Evolutionary conservation across 345 rosid genomes (phyloP), one percentile per base, ranked within the genome.

Genomic region (Barbarea vulgaris): DNA sequence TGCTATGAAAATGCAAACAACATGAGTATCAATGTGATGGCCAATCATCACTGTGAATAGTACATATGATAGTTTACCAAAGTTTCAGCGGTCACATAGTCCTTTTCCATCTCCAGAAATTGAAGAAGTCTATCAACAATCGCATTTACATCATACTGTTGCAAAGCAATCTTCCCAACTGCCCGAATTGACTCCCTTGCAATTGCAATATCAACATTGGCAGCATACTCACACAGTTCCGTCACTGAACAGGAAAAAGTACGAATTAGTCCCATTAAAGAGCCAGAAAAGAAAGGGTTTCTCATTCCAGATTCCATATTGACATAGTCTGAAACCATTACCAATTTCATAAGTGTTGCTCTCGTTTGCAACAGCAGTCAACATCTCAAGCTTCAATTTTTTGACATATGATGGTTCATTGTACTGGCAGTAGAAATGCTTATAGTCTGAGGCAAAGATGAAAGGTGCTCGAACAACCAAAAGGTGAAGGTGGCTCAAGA

Each of bases 91-190:
- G 97, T 92, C 71, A 95, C 99, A 61, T 89, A 90, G 86, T 95
- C 99, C 85, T 95, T 95, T 79, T 95, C 99, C 99, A 95, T 95
- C 86, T 95, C 99, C 75, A 92, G 84, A 84, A 95, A 95, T 69
- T 95, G 99, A 81, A 95, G 97, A 79, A 95, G 97, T 85, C 99
- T 95, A 83, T 95, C 99, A 60, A 95, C 99, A 80, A 92, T 95
- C 12, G 99, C 99, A 86, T 95, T 95, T 67, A 95, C 97, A 81
- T 95, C 99, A 79, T 95, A 95, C 81, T 95, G 99, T 82, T 92
- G 99, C 79, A 95, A 82, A 59, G 99, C 99, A 60, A 95, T 95
- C 79, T 95, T 95, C 37, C 99, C 97, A 79, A 95, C 99, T 34
- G 99, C 99, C 12, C 97, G 91, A 69, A 95, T 92, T 39, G 99